Evolutionary conservation across 768 basidiomycete species (phyloP).

Genomic region (Coprinellus micaceus): DNA sequence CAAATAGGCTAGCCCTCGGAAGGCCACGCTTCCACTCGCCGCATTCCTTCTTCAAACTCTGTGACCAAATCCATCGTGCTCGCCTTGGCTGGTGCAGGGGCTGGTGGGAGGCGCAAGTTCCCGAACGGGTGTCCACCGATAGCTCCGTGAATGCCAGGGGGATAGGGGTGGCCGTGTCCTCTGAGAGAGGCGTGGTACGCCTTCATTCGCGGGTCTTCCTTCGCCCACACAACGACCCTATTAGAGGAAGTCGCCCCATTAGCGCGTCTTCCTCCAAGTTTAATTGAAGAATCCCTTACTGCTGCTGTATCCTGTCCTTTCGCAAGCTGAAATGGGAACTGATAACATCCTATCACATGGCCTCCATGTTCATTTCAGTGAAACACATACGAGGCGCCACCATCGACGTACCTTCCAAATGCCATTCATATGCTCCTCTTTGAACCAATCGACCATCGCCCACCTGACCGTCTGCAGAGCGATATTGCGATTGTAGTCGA

Average conservation of each 20-base stretch:
- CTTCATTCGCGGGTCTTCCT: neutral
- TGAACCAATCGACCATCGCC: constrained; percentile 54
- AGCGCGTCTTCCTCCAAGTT: neutral
- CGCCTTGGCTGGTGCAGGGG: neutral
- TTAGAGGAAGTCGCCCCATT: neutral
- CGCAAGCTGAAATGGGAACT: constrained; percentile 44
- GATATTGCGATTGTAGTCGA: constrained; percentile 45
- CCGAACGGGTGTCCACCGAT: too few species aligned
- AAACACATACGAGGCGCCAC: too few species aligned
- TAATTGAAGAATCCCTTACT: constrained; percentile 27
- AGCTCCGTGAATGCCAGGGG: too few species aligned
- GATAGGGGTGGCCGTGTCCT: neutral
- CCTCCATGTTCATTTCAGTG: constrained; percentile 6
- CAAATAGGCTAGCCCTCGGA: neutral
- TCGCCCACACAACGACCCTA: neutral
- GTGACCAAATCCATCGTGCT: neutral
- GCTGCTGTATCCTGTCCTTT: constrained; percentile 36
- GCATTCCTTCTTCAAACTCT: neutral
- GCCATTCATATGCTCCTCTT: constrained; percentile 36
- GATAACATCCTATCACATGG: constrained; percentile 42
- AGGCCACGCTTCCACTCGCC: constrained; percentile 1
- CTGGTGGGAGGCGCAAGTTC: neutral
- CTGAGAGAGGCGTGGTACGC: neutral
- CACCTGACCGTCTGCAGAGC: constrained; percentile 42
- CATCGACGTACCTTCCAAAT: constrained; percentile 42